Percentiles rank a stretch among this genome's conserved stretches.
Evolutionary conservation across 1,139 yeast species (phyloP).

Genomic region (Suhomyces yuchorum): DNA sequence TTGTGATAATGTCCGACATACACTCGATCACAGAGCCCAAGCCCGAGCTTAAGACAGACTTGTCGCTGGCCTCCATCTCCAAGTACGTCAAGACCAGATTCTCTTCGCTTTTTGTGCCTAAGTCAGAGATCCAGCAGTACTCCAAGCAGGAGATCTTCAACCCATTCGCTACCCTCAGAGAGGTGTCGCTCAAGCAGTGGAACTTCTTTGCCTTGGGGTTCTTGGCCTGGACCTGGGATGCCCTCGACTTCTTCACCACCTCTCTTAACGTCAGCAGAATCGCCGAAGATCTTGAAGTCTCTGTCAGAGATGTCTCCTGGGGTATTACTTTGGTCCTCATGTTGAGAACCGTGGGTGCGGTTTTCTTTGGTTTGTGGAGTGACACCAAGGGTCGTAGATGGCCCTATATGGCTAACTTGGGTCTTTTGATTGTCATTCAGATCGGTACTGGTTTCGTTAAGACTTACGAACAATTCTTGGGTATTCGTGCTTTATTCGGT

Average conservation of each 20-base stretch:
- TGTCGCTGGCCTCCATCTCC: conserved; percentile 25
- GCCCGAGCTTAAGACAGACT: background rate
- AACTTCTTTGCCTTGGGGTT: conserved; percentile 29
- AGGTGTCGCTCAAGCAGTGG: conserved; percentile 38
- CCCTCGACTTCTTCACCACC: conserved; percentile 45
- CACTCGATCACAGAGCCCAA: background rate
- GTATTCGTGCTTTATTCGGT: conserved; percentile 44
- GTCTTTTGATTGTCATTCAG: conserved; percentile 36
- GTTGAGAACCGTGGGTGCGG: conserved; percentile 48
- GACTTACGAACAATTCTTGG: conserved; percentile 42
- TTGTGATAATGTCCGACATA: background rate
- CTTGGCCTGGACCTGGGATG: conserved; percentile 48
- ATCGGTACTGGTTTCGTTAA: conserved; percentile 45
- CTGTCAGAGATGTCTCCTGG: conserved; percentile 40
- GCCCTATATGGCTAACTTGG: conserved; percentile 39
- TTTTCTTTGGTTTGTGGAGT: conserved; percentile 41
- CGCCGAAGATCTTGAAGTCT: conserved; percentile 30
- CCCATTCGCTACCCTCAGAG: conserved; percentile 36
- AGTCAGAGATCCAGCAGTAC: conserved; percentile 31
- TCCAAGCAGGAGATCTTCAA: conserved; percentile 33
- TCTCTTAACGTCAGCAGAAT: conserved; percentile 35
- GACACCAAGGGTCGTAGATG: conserved; percentile 42
- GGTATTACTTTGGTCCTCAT: conserved; percentile 48
- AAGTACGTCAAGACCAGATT: conserved; percentile 32
- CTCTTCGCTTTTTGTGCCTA: conserved; percentile 35